A percentile compares a stretch with the other conserved stretches of the same genome.
phyloP scores from a whole-genome alignment of 2,329 filamentous ascomycete genomes.

The Colletotrichum destructivum region DNA sequence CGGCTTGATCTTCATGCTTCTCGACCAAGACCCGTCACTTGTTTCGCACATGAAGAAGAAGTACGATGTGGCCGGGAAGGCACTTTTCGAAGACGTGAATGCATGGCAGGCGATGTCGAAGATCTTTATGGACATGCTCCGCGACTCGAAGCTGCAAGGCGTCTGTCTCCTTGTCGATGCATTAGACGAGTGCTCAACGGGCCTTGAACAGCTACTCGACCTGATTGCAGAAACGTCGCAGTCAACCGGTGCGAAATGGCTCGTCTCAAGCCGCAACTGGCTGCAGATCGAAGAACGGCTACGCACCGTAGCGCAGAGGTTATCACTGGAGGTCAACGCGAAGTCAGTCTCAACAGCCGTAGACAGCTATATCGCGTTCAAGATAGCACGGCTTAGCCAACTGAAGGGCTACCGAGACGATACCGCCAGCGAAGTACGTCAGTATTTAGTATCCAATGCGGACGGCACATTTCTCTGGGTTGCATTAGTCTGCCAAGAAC shows the following conservation, averaged over 20 bases:
- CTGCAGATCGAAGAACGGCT: conserved; percentile 51
- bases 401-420: conserved; percentile 24
- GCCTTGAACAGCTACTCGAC: conserved; percentile 52
- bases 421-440: conserved; percentile 45
- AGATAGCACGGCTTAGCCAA: conserved; percentile 46
- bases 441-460: too few relatives aligned
- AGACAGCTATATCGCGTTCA: conserved; percentile 50
- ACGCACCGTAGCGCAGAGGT: conserved; percentile 29
- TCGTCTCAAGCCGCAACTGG: conserved; percentile 61
- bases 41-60: conserved; percentile 51
- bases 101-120: conserved; percentile 52
- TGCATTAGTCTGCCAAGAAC: conserved; percentile 43
- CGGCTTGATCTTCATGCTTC: conserved; percentile 59
- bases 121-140: conserved; percentile 58
- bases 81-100: conserved; percentile 55
- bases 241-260: conserved; percentile 56
- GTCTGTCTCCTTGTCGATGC: conserved; percentile 54
- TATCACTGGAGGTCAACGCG: conserved; percentile 56
- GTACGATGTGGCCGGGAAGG: conserved; percentile 52
- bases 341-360: conserved; percentile 53
- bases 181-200: conserved; percentile 19
- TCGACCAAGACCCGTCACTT: conserved; percentile 51
- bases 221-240: conserved; percentile 49
- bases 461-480: conserved; percentile 58
- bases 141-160: conserved; percentile 48